Conservation (phyloP, 164 flowering plant species). For the Dillenia suffruticosa region DNA sequence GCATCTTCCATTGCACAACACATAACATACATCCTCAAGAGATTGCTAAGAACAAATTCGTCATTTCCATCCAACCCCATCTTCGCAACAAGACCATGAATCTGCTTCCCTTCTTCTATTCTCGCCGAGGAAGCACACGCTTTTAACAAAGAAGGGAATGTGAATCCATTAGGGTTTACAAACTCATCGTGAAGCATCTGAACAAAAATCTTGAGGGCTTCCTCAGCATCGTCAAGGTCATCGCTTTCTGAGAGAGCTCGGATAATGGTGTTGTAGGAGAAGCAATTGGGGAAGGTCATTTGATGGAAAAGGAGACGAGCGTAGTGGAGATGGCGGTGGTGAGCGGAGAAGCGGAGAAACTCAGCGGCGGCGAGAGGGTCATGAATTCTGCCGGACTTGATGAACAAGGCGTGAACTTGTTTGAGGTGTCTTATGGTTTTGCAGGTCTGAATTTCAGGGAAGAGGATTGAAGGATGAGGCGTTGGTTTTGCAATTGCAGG, state of each 20-base stretch:
- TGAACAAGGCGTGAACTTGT: too few relatives aligned
- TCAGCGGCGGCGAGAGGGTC: too few relatives aligned
- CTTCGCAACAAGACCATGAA: conserved; percentile 43
- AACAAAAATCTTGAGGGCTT: conserved; percentile 28
- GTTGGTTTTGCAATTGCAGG: too few relatives aligned
- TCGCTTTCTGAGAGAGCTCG: conserved; percentile 38
- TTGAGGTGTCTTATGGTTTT: too few relatives aligned
- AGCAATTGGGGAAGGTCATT: conserved; percentile 43
- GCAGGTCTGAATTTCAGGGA: too few relatives aligned
- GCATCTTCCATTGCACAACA: conserved; percentile 46
- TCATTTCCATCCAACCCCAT: conserved; percentile 30
- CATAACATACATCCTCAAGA: conserved; percentile 41
- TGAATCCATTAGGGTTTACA: conserved; percentile 38
- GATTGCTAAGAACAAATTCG: conserved; percentile 48
- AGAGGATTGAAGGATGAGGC: too few relatives aligned
- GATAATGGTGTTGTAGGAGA: conserved; percentile 53
- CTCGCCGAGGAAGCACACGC: conserved; percentile 33
- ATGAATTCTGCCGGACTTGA: too few relatives aligned
- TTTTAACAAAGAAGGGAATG: conserved; percentile 51
- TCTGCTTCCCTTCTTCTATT: conserved; percentile 40
- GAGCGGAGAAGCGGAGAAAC: too few relatives aligned
- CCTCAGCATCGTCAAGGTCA: conserved; percentile 14
- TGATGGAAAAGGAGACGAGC: conserved; percentile 30
- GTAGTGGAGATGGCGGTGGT: too few relatives aligned
- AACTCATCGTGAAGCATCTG: conserved; percentile 28